These are phyloP conservation scores for Vigna unguiculata DNA, from an alignment of 306 rosid species.

Conservation along the genomic window DNA sequence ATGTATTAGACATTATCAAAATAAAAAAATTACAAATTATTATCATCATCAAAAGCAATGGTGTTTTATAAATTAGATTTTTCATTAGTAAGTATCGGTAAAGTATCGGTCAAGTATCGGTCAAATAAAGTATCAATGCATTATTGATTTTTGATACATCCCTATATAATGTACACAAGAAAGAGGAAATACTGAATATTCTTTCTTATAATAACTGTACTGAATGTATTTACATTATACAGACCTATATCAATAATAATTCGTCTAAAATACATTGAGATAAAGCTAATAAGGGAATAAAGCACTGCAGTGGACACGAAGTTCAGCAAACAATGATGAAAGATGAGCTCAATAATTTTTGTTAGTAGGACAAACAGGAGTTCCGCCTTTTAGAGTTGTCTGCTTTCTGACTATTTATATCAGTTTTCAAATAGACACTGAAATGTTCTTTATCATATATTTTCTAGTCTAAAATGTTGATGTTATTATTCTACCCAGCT, in stretches of 20 bases:
- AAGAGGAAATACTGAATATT: conserved; percentile 3
- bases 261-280: conserved; percentile 1
- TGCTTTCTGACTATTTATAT: not conserved
- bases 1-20: no score
- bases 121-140: no score
- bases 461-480: not conserved
- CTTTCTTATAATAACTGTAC: not conserved
- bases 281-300: not conserved
- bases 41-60: no score
- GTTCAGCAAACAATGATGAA: not conserved
- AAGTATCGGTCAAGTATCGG: no score
- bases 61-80: no score
- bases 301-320: not conserved
- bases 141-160: no score
- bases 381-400: not conserved
- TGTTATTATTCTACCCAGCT: not conserved
- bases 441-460: not conserved
- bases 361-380: not conserved
- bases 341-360: not conserved
- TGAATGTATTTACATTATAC: not conserved
- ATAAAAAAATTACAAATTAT: no score
- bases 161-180: conserved; percentile 56
- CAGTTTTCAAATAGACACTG: not conserved
- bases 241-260: not conserved
- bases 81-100: no score